phyloP scores from a whole-genome alignment of 495 filamentous ascomycete genomes.

The Penicillium cosmopolitanum region DNA sequence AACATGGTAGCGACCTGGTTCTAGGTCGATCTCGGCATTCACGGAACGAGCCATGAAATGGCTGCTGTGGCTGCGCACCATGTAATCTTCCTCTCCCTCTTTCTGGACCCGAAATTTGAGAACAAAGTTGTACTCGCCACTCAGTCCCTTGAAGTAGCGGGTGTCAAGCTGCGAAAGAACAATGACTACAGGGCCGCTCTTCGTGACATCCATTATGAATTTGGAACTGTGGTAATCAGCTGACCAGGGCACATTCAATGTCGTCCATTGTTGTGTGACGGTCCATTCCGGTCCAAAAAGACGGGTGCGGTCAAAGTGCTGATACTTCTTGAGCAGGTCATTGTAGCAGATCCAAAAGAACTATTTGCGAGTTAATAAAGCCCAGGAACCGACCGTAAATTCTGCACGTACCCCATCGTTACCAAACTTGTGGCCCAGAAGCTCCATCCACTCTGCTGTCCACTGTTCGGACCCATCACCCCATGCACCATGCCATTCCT shows the following conservation, averaged over 20 bases:
- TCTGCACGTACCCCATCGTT: constrained; percentile 68
- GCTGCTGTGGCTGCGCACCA: constrained; percentile 75
- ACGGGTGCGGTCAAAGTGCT: constrained; percentile 83
- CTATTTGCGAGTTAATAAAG: constrained; percentile 26
- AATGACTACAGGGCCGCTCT: constrained; percentile 72
- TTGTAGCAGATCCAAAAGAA: constrained; percentile 76
- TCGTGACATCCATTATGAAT: constrained; percentile 70
- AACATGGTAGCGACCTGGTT: constrained; percentile 79
- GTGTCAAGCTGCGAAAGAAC: constrained; percentile 73
- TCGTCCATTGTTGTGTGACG: constrained; percentile 83
- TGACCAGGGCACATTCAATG: constrained; percentile 81
- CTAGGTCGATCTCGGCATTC: constrained; percentile 79
- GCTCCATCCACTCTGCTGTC: constrained; percentile 84
- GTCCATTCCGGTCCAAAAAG: constrained; percentile 85
- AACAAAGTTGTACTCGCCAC: constrained; percentile 79
- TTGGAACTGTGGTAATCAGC: constrained; percentile 84
- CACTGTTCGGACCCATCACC: constrained; percentile 90
- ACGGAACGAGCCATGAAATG: constrained; percentile 77
- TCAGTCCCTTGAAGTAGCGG: constrained; percentile 82
- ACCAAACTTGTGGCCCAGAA: constrained; percentile 80
- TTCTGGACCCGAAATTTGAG: constrained; percentile 83
- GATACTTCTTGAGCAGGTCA: constrained; percentile 82
- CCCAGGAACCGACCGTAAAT: neutral
- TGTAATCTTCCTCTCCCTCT: constrained; percentile 79
- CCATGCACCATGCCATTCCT: constrained; percentile 84